Evolutionary conservation across 1,284 basidiomycete species (phyloP), one percentile per base, ranked within the genome.

Genomic region (Fomitiporia mediterranea): DNA sequence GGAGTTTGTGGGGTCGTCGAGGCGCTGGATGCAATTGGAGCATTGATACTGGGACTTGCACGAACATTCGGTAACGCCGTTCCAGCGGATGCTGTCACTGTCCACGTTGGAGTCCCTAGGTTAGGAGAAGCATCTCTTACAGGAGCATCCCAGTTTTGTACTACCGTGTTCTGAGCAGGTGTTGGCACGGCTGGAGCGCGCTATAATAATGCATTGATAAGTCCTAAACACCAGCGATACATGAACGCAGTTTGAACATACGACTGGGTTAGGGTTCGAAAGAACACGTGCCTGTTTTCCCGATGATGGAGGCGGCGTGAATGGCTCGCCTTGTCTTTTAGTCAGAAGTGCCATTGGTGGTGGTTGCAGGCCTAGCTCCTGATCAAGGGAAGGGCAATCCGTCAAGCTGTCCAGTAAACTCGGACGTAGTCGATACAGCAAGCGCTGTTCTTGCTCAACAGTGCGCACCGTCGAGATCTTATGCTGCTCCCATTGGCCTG

Each of bases 401-500:
- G 67, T 62, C 1, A 86, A 67, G 1, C 80, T 79, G 6, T 81
- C 75, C 0, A 85, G 68, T 2, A 87, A 72, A 60, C 73, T 79
- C 63, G 77, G 78, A 8, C 84, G 73, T 4, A 79, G 68, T 57
- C 81, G 77, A 67, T 83, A 86, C 7, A 86, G 67, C 23, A 86
- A 66, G 23, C 83, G 72, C 60, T 77, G 75, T 43, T 74, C 74
- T 19, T 68, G 71, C 52, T 72, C 70, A 37, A 79, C 69, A 21
- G 67, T 61, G 46, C 74, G 72, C 11, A 77, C 76, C 21, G 74
- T 72, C 42, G 70, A 68, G 55, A 77, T 67, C 57, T 70, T 63
- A 58, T 79, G 75, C 53, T 78, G 77, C 46, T 78, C 83, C 84
- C 84, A 86, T 52, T 80, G 75, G 0, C 75, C 72, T 0, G 80